Evolutionary conservation across 2,329 filamentous ascomycete species (phyloP).

Genomic region (Aspergillus texensis): DNA sequence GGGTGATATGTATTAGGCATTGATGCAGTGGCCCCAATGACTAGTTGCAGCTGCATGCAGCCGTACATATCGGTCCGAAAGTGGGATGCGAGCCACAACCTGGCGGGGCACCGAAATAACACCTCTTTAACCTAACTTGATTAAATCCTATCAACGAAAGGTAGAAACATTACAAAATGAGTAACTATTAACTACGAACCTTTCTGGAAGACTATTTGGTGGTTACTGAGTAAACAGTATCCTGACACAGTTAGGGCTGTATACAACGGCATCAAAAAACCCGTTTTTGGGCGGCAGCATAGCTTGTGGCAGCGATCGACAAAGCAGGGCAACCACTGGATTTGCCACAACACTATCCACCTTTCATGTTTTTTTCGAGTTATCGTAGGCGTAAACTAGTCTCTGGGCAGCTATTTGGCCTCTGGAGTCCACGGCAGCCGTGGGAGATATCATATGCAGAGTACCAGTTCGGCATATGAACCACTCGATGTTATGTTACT

Average conservation of each 20-base stretch:
- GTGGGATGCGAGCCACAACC: background rate
- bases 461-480: background rate
- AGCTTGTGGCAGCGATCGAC: background rate
- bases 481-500: background rate
- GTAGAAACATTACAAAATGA: accelerated
- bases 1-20: background rate
- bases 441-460: background rate
- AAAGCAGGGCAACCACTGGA: background rate
- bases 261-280: background rate
- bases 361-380: background rate
- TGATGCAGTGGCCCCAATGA: background rate
- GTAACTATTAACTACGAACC: background rate
- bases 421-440: background rate
- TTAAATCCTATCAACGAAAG: slow-evolving; percentile 49
- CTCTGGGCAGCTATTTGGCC: background rate
- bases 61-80: background rate
- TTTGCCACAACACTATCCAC: background rate
- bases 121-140: background rate
- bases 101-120: background rate
- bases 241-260: background rate
- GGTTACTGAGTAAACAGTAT: background rate
- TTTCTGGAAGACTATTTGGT: background rate
- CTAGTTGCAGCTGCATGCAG: background rate
- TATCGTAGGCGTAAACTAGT: background rate
- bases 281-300: background rate